Percentiles rank a stretch among this genome's conserved stretches.
phyloP scores from a whole-genome alignment of 1,284 basidiomycete genomes.

The Coniferiporia weirii region DNA sequence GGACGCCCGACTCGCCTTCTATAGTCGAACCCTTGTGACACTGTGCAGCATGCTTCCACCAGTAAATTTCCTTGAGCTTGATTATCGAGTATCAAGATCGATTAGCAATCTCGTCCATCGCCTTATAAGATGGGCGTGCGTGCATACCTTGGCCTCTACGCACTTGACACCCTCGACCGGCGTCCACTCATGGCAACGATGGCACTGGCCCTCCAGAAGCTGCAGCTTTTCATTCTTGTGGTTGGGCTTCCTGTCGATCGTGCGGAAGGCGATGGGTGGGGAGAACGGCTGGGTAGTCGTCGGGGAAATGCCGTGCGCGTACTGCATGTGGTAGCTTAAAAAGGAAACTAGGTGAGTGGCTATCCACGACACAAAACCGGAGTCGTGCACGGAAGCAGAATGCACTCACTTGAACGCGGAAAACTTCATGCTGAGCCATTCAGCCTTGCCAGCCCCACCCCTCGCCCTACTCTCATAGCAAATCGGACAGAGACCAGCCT shows the following conservation, averaged over 20 bases:
- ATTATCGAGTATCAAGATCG: not conserved
- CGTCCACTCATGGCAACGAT: slow-evolving; percentile 70
- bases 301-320: slow-evolving; percentile 66
- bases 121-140: slow-evolving; percentile 6
- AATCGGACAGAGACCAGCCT: slow-evolving; percentile 74
- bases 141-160: slow-evolving; percentile 57
- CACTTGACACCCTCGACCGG: slow-evolving; percentile 65
- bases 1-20: slow-evolving; percentile 50
- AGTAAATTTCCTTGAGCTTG: slow-evolving; percentile 71
- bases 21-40: slow-evolving; percentile 60
- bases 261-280: slow-evolving; percentile 63
- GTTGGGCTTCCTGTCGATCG: slow-evolving; percentile 36
- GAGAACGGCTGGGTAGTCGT: slow-evolving; percentile 63
- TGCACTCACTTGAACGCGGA: slow-evolving; percentile 73
- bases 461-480: slow-evolving; percentile 57
- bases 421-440: slow-evolving; percentile 76
- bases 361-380: too few species aligned
- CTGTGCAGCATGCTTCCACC: slow-evolving; percentile 77
- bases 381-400: slow-evolving; percentile 7
- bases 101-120: slow-evolving; percentile 1
- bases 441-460: slow-evolving; percentile 56
- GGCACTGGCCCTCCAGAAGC: slow-evolving; percentile 68
- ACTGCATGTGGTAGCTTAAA: slow-evolving; percentile 73
- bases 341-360: not conserved
- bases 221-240: slow-evolving; percentile 53